phyloP scores from a whole-genome alignment of 176 grass and related monocot species.

The Phoenix roebelenii region DNA sequence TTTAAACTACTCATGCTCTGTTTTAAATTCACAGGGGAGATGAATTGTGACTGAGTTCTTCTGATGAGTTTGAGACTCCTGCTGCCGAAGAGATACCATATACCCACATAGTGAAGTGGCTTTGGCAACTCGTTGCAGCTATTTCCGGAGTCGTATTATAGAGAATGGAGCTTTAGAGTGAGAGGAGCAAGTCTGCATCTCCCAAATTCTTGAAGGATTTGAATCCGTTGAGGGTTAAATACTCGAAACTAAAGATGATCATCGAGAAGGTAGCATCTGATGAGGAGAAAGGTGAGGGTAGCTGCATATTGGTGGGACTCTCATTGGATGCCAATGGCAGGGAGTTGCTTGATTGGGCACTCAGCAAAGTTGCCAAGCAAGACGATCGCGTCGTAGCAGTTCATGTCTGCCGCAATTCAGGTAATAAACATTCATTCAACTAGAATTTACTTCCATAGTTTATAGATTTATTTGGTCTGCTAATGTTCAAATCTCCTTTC shows the following conservation, averaged over 20 bases:
- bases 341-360: slow-evolving; percentile 65
- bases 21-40: no score
- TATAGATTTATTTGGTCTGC: background rate
- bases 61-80: no score
- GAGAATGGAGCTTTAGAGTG: no score
- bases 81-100: no score
- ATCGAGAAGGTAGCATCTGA: slow-evolving; percentile 15
- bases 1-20: no score
- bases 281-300: slow-evolving; percentile 24
- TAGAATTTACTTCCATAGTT: no score
- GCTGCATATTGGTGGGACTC: slow-evolving; percentile 67
- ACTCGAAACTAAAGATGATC: slow-evolving; percentile 15
- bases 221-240: background rate
- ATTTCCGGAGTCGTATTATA: no score
- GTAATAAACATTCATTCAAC: slow-evolving; percentile 18
- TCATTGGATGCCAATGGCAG: slow-evolving; percentile 74
- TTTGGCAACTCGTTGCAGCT: no score
- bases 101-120: no score
- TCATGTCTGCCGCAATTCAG: slow-evolving; percentile 88
- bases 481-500: slow-evolving; percentile 8
- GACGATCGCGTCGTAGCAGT: slow-evolving; percentile 80
- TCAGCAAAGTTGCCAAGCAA: slow-evolving; percentile 35
- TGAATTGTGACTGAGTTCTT: no score
- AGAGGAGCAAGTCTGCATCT: slow-evolving; percentile 5
- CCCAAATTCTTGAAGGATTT: background rate